Percentiles rank a stretch among this genome's conserved stretches.
Conservation (phyloP, 208 protist genomes). For the Phytomonas sp. region DNA sequence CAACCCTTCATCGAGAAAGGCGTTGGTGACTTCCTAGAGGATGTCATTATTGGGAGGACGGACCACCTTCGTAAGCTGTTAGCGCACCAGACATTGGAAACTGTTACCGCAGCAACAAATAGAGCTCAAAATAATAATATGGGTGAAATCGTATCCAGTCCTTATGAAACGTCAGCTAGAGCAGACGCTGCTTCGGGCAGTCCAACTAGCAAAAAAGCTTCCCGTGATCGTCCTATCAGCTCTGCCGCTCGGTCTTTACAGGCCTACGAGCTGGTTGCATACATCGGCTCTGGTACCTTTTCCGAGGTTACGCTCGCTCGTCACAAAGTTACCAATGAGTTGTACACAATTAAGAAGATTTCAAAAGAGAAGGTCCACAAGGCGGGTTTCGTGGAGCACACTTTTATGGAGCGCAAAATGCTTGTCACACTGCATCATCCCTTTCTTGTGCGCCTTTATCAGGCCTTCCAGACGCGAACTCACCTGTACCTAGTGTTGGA, state of each 20-base stretch:
- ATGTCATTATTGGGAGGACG: conserved; percentile 57
- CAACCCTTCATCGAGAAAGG: conserved; percentile 18
- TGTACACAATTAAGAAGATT: conserved; percentile 86
- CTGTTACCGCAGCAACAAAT: conserved; percentile 16
- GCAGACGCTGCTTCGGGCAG: neutral
- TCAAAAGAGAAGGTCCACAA: conserved; percentile 76
- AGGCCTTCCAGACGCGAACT: conserved; percentile 75
- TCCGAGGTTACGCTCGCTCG: conserved; percentile 82
- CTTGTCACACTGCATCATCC: conserved; percentile 68
- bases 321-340: conserved; percentile 41
- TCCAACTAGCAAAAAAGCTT: neutral
- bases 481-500: conserved; percentile 82
- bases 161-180: neutral
- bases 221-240: conserved; percentile 18
- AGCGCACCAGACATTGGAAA: conserved; percentile 30
- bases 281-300: conserved; percentile 76
- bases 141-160: neutral
- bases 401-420: conserved; percentile 82
- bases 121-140: neutral
- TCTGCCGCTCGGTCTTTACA: conserved; percentile 73
- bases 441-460: conserved; percentile 71
- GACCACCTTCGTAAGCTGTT: conserved; percentile 46
- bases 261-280: conserved; percentile 81
- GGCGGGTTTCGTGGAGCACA: conserved; percentile 66
- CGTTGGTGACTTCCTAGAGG: conserved; percentile 54